phyloP scores from a whole-genome alignment of 2,329 filamentous ascomycete genomes.

The Venturia oleaginea region DNA sequence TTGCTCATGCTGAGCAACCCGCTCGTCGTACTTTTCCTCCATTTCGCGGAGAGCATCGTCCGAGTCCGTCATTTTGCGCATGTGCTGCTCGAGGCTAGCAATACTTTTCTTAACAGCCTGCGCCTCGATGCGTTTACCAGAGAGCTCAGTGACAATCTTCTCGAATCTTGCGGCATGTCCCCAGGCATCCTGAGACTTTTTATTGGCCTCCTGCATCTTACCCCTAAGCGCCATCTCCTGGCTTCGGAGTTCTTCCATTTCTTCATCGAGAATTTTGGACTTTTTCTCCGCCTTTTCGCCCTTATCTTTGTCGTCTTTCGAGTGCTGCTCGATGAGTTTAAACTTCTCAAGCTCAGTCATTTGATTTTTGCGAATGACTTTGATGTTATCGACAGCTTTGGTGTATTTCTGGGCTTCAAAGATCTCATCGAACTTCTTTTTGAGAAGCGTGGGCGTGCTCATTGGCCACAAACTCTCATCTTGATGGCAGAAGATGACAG shows the following conservation, averaged over 20 bases:
- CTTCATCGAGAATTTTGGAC: constrained; percentile 53
- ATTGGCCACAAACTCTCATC: constrained; percentile 97
- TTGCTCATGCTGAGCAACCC: constrained; percentile 55
- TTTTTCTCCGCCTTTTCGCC: constrained; percentile 62
- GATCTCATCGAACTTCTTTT: constrained; percentile 94
- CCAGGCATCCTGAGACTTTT: constrained; percentile 56
- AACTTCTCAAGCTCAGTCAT: constrained; percentile 63
- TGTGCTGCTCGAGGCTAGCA: constrained; percentile 57
- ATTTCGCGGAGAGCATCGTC: constrained; percentile 66
- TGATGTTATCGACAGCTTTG: constrained; percentile 94
- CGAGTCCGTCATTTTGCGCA: constrained; percentile 69
- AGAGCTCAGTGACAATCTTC: constrained; percentile 64
- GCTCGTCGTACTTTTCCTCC: constrained; percentile 68
- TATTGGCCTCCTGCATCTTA: constrained; percentile 27
- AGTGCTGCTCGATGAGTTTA: constrained; percentile 65
- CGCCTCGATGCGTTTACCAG: constrained; percentile 67
- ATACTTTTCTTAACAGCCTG: constrained; percentile 62
- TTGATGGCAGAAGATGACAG: constrained; percentile 97
- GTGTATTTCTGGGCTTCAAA: constrained; percentile 97
- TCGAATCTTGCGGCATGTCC: constrained; percentile 65
- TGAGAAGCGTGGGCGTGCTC: constrained; percentile 74
- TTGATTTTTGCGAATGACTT: constrained; percentile 73
- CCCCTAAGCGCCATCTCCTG: constrained; percentile 24
- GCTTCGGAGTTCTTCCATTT: constrained; percentile 47
- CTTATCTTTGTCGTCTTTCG: constrained; percentile 76